Base-by-base conservation (phyloP, 257 asterid species). In the Ehretia macrophylla region DNA sequence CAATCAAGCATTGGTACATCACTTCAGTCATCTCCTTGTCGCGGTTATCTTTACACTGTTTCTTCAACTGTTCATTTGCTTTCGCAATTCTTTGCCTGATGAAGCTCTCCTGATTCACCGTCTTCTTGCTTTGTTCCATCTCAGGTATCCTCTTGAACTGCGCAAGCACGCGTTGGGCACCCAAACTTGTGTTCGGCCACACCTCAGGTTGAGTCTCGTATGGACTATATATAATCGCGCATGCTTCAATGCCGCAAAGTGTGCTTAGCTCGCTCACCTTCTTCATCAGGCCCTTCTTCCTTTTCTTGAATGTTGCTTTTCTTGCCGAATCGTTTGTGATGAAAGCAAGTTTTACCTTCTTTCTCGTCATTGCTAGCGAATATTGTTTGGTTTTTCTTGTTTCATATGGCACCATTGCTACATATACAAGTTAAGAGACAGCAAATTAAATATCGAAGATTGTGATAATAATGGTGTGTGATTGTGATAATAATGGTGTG, bases 321-420 rank as follows among this genome's bases (percentile, higher is more conserved):
- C 90, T 75, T 13, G 87, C 73, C 1, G 94, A 80, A 73, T 82
- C 87, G 62, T 76, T 80, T 8, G 73, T 56, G 72, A 85, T 85
- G 75, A 78, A 85, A 0, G 94, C 85, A 14, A 85, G 87, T 74
- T 82, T 85, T 81, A 85, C 94, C 39, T 85, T 85, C 80, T 82
- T 78, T 58, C 94, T 70, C 0, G 94, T 82, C 94, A 85, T 85
- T 32, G 39, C 16, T 40, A 14, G 54, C 17, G 9, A 17, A 49
- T 49, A 17, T 49, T 49, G n/a, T 27, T 59, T 40, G 58, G n/a
- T n/a, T n/a, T 21, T 2, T 13, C 13, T 58, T 51, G 13, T 48
- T 48, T 19, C 52, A 59, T 57, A 20, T 55, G 51, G 14, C 20
- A 16, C 27, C 23, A n/a, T 6, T 47, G 63, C 44, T 74, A 45